Evolutionary conservation across 1,284 basidiomycete species (phyloP).

Genomic region (Moniliophthora roreri): DNA sequence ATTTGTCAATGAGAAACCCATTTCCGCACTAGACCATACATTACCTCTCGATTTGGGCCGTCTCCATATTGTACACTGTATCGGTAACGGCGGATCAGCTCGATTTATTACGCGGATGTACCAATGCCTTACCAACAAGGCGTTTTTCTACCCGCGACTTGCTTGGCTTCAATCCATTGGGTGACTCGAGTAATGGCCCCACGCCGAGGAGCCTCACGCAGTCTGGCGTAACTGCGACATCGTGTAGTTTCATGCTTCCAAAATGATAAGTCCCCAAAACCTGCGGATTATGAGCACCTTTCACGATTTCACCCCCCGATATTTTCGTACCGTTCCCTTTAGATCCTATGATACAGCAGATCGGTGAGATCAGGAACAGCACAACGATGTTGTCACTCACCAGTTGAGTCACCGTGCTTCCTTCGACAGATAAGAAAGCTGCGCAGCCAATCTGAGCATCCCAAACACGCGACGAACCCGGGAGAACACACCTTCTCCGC

Average conservation of each 20-base stretch:
- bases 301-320: neutral
- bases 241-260: conserved; percentile 66
- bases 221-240: conserved; percentile 74
- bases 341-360: conserved; percentile 40
- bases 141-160: conserved; percentile 76
- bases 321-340: conserved; percentile 39
- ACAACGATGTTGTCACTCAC: conserved; percentile 25
- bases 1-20: neutral
- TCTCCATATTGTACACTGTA: conserved; percentile 70
- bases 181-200: conserved; percentile 63
- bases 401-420: conserved; percentile 36
- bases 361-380: neutral
- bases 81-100: conserved; percentile 4
- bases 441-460: conserved; percentile 6
- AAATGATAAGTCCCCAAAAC: conserved; percentile 62
- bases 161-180: conserved; percentile 66
- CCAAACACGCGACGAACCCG: too few species aligned
- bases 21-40: conserved; percentile 19
- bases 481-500: conserved; percentile 54
- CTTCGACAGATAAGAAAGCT: conserved; percentile 59
- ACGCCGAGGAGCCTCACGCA: conserved; percentile 66
- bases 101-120: neutral
- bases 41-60: conserved; percentile 65
- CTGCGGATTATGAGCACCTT: conserved; percentile 27
- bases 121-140: conserved; percentile 56